Base-by-base conservation (phyloP, 2,329 filamentous ascomycete species). In the Fusarium chlamydosporum region DNA sequence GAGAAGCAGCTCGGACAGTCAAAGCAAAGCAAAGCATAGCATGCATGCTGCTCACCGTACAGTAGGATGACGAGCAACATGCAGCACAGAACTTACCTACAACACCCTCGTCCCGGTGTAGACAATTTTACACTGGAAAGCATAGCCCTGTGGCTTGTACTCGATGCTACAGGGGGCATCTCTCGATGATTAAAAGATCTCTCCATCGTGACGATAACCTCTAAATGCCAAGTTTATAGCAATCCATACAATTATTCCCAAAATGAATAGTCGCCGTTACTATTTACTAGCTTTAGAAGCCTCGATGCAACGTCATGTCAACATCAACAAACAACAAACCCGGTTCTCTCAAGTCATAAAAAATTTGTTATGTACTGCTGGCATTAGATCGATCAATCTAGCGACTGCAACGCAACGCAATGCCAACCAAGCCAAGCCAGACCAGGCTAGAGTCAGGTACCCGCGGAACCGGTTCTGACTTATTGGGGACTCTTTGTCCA, bases 391-490 rank as follows among this genome's bases (percentile, higher is more conserved):
- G 67, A 65, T 50, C 45, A 27, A 55, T 53, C 53, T 70, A 69
- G 63, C 37, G 13, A n/a, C 27, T 31, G n/a, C 29, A 33, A 45
- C 29, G 42, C 42, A 45, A 45, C 35, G 13, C 33, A 23, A 43
- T 6, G n/a, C 29, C 23, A 23, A 23, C 23, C 23, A 23, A 23
- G 23, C 23, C 23, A 23, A 23, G 31, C 34, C 47, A 18, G 47
- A n/a, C 12, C 34, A 58, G 68, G 67, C 59, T 70, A 70, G 63
- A 67, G 63, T 70, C 65, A 70, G 67, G 67, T 70, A 70, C 67
- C 67, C 67, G 67, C 54, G 23, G 43, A 33, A n/a, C 47, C 35
- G 37, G 37, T 34, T 45, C 27, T 45, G 4, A 18, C 23, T 40
- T 40, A 41, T 15, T 13, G 42, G 42, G 42, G 42, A 26, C 26